phyloP scores from a whole-genome alignment of 495 filamentous ascomycete species.

The Trichocladium uniseriatum region DNA sequence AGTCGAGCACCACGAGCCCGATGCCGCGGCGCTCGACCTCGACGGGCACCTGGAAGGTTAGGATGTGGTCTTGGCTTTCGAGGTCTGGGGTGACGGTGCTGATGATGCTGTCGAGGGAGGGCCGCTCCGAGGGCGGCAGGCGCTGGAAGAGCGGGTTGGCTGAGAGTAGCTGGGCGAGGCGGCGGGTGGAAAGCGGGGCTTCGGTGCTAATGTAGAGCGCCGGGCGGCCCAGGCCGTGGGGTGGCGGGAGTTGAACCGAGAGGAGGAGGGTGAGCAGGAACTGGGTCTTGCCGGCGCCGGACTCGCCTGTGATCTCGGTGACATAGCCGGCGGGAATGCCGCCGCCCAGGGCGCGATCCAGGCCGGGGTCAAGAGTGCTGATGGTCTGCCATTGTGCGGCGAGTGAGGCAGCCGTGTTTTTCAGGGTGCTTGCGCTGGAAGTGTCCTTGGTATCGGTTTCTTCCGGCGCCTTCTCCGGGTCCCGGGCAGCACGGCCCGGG shows the following conservation, averaged over 20 bases:
- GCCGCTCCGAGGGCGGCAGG: slow-evolving; percentile 39
- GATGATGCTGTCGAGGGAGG: slow-evolving; percentile 61
- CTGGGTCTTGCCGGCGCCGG: slow-evolving; percentile 93
- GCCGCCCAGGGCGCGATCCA: slow-evolving; percentile 71
- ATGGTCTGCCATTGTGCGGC: slow-evolving; percentile 48
- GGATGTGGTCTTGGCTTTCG: slow-evolving; percentile 90
- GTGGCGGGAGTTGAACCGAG: slow-evolving; percentile 66
- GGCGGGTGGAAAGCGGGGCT: slow-evolving; percentile 66
- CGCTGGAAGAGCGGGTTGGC: slow-evolving; percentile 50
- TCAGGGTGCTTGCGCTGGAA: slow-evolving; percentile 14
- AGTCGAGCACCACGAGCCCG: slow-evolving; percentile 79
- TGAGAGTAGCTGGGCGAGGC: slow-evolving; percentile 68
- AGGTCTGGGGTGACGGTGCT: slow-evolving; percentile 83
- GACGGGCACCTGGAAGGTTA: slow-evolving; percentile 82
- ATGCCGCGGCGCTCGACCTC: slow-evolving; percentile 64
- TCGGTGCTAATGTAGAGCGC: slow-evolving; percentile 96
- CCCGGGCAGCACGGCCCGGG: not conserved
- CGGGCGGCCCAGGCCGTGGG: slow-evolving; percentile 55
- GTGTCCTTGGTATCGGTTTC: not conserved
- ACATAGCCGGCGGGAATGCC: slow-evolving; percentile 78
- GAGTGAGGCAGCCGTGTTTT: slow-evolving; percentile 34
- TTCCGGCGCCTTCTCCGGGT: not conserved
- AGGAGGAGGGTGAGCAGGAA: slow-evolving; percentile 78
- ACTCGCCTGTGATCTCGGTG: slow-evolving; percentile 89
- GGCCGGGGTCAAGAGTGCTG: slow-evolving; percentile 64